Evolutionary conservation across 129 eudicot species (phyloP).

Genomic region (Helianthus tuberosus): DNA sequence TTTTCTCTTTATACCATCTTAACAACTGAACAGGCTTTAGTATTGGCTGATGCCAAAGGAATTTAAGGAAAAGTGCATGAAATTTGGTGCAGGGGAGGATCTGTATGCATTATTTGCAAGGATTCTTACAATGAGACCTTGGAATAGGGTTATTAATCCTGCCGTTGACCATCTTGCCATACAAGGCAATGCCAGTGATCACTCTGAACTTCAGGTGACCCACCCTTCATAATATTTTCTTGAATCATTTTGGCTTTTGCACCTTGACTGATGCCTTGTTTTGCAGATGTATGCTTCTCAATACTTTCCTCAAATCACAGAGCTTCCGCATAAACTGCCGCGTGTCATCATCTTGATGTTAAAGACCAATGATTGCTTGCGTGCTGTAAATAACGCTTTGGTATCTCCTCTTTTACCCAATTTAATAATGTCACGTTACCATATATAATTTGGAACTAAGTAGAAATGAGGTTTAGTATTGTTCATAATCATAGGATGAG

Average conservation of each 20-base stretch:
- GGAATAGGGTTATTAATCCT: slow-evolving; percentile 80
- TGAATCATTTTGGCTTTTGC: not conserved
- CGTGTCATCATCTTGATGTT: slow-evolving; percentile 93
- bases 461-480: not conserved
- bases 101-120: slow-evolving; percentile 89
- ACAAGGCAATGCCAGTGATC: slow-evolving; percentile 68
- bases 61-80: slow-evolving; percentile 75
- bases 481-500: slow-evolving; percentile 76
- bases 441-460: not conserved
- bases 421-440: too few relatives aligned
- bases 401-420: slow-evolving; percentile 39
- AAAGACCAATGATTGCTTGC: slow-evolving; percentile 89
- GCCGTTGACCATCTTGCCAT: slow-evolving; percentile 89
- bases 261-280: slow-evolving; percentile 11
- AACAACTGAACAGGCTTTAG: slow-evolving; percentile 54
- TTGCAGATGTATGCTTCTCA: slow-evolving; percentile 90
- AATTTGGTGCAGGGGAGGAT: slow-evolving; percentile 94
- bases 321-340: slow-evolving; percentile 86
- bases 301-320: slow-evolving; percentile 86
- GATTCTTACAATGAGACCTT: slow-evolving; percentile 92
- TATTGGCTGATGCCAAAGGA: slow-evolving; percentile 78
- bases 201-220: slow-evolving; percentile 83
- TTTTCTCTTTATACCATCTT: slow-evolving; percentile 9
- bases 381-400: slow-evolving; percentile 79
- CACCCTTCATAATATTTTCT: slow-evolving; percentile 10